Conservation (phyloP, 257 asterid genomes). For the Marsdenia floribunda region DNA sequence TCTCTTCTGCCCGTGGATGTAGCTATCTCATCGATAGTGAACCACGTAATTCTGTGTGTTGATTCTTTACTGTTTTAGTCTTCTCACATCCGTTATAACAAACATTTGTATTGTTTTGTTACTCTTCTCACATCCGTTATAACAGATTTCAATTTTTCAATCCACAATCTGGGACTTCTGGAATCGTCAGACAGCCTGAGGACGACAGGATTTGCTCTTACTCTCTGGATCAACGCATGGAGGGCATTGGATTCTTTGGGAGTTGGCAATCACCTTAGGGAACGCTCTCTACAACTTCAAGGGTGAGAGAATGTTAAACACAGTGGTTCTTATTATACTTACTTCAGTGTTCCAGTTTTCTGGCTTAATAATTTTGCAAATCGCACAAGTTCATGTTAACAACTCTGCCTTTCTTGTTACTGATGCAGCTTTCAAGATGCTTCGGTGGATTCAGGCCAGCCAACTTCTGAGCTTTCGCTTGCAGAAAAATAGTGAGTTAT, state of each 20-base stretch:
- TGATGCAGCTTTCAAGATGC: conserved; percentile 30
- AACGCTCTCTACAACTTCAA: conserved; percentile 31
- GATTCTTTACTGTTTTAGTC: no score
- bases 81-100: no score
- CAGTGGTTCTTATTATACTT: neutral
- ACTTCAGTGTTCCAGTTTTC: neutral
- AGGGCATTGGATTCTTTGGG: conserved; percentile 73
- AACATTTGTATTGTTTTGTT: no score
- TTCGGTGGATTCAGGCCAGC: conserved; percentile 34
- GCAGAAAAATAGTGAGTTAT: conserved; percentile 31
- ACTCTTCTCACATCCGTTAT: no score
- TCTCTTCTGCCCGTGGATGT: no score
- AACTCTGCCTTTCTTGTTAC: neutral
- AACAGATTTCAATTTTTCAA: no score
- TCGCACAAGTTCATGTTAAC: neutral
- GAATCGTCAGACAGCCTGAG: conserved; percentile 71
- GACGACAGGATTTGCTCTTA: conserved; percentile 64
- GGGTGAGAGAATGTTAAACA: conserved; percentile 28
- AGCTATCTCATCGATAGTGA: no score
- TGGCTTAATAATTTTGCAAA: neutral
- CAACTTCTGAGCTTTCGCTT: conserved; percentile 19
- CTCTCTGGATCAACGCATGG: conserved; percentile 71
- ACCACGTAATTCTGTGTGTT: no score
- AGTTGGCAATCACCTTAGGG: conserved; percentile 51
- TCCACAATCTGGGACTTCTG: conserved; percentile 30